Evolutionary conservation across 2,329 filamentous ascomycete species (phyloP).

Genomic region (Claviceps paspali): DNA sequence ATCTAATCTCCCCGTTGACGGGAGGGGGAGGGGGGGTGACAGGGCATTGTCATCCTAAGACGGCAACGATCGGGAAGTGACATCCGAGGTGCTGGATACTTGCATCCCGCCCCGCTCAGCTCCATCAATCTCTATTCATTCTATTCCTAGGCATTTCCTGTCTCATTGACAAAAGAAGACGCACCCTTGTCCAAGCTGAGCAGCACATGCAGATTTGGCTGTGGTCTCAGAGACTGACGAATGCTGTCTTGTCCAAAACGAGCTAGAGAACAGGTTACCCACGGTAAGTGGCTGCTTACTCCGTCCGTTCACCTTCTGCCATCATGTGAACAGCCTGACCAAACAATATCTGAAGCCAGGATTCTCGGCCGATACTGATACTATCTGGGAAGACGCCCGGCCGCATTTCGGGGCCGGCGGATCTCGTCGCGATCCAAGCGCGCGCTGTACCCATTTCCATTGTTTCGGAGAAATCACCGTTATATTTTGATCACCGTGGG

Average conservation of each 20-base stretch:
- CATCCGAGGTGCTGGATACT: background rate
- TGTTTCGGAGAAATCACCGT: background rate
- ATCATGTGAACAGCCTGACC: background rate
- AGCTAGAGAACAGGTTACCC: background rate
- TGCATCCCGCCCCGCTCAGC: background rate
- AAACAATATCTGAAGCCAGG: background rate
- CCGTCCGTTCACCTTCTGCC: too few relatives aligned
- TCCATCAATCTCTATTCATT: too few relatives aligned
- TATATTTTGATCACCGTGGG: background rate
- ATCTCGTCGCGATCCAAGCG: background rate
- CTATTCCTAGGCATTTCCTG: background rate
- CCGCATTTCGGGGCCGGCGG: background rate
- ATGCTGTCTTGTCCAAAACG: background rate
- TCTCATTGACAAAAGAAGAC: background rate
- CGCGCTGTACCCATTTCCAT: background rate
- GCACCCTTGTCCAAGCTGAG: background rate
- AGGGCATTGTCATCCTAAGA: background rate
- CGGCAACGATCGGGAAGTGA: background rate
- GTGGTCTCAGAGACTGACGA: background rate
- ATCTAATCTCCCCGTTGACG: background rate
- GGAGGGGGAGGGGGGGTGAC: too few relatives aligned
- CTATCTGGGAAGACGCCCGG: background rate
- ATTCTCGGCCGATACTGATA: slow-evolving; percentile 1
- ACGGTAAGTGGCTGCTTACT: background rate
- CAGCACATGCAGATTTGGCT: background rate